phyloP scores from a whole-genome alignment of 371 early-diverging fungal species.

The Mucor racemosus region DNA sequence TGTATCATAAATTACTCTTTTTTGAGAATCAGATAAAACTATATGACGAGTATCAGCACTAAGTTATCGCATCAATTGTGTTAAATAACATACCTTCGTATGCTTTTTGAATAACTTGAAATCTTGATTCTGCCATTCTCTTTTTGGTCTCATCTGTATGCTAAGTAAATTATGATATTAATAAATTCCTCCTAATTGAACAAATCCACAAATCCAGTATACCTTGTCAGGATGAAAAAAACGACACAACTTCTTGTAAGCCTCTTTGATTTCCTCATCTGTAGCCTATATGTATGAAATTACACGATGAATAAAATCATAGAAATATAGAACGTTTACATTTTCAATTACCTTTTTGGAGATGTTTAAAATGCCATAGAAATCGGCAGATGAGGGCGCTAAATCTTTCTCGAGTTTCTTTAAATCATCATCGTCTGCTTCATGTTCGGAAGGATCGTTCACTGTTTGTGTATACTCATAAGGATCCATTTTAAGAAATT shows the following conservation, averaged over 20 bases:
- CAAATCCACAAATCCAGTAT: background rate
- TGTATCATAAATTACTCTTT: constrained; percentile 89
- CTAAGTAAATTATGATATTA: constrained; percentile 24
- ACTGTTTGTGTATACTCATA: constrained; percentile 51
- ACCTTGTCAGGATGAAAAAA: constrained; percentile 90
- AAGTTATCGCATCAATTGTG: background rate
- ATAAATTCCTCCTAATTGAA: background rate
- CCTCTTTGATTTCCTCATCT: constrained; percentile 85
- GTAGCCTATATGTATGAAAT: constrained; percentile 60
- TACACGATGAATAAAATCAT: background rate
- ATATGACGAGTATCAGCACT: background rate
- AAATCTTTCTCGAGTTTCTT: constrained; percentile 48
- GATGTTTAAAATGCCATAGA: constrained; percentile 86
- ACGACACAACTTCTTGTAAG: constrained; percentile 82
- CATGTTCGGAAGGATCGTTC: constrained; percentile 29
- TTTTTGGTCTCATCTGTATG: constrained; percentile 57
- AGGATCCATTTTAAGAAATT: constrained; percentile 54
- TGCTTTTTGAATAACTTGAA: constrained; percentile 85
- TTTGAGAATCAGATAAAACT: constrained; percentile 84
- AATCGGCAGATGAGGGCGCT: constrained; percentile 64
- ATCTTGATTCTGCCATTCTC: constrained; percentile 72
- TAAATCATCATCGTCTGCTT: constrained; percentile 57
- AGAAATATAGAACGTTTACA: too few species aligned
- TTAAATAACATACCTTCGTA: constrained; percentile 75
- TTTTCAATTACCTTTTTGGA: constrained; percentile 63